phyloP scores from a whole-genome alignment of 345 rosid species.

The Boechera divaricarpa region DNA sequence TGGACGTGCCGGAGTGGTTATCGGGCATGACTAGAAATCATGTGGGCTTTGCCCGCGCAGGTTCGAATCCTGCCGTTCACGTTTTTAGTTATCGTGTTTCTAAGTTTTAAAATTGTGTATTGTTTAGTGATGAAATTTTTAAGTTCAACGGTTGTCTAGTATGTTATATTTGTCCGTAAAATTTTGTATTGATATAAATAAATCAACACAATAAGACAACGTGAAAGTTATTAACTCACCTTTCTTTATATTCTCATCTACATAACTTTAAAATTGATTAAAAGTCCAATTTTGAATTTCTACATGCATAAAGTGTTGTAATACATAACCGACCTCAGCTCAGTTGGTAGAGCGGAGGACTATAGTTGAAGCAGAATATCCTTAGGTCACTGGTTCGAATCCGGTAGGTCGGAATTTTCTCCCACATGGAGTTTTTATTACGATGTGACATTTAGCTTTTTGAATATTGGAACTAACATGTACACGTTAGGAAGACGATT shows the following conservation, averaged over 20 bases:
- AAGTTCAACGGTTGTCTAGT: no score
- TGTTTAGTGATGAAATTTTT: neutral
- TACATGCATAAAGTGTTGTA: no score
- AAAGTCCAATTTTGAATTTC: no score
- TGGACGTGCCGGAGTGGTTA: constrained; percentile 51
- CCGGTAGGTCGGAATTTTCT: constrained; percentile 57
- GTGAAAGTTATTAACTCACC: no score
- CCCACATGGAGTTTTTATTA: no score
- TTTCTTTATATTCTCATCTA: no score
- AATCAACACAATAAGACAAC: no score
- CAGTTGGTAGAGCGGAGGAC: constrained; percentile 99
- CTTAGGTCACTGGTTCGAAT: constrained; percentile 76
- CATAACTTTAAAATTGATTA: no score
- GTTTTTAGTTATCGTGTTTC: constrained; percentile 39
- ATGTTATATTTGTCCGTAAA: no score
- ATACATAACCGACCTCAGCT: no score
- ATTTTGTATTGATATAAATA: no score
- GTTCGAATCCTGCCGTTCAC: constrained; percentile 75
- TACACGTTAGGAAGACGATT: no score
- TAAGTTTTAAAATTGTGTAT: neutral
- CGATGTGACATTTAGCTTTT: neutral
- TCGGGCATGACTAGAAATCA: constrained; percentile 92
- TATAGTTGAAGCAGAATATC: constrained; percentile 58
- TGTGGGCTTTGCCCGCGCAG: constrained; percentile 93
- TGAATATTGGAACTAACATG: neutral